Base-by-base conservation (phyloP, 2,329 filamentous ascomycete species). In the Elsinoe australis region DNA sequence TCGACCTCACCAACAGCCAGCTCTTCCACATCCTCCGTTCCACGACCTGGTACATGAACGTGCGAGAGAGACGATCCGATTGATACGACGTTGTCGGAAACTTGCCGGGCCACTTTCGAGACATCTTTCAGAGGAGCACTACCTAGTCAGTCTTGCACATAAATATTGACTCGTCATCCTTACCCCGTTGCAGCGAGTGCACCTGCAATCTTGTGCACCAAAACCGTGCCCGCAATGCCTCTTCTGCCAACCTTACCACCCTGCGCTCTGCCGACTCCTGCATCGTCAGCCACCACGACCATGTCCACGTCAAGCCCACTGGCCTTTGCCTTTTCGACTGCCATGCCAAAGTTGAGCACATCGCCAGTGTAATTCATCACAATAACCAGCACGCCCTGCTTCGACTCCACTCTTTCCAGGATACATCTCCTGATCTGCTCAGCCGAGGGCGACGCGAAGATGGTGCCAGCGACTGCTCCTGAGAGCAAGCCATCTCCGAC, bases 241-340 rank as follows among this genome's bases (percentile, higher is more conserved):
- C 90, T 77, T 45, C 90, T 73, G 1, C 90, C 90, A 12, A 95
- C 90, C 64, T 95, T 95, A n/a, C 90, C 89, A 8, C 85, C 83
- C 62, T 83, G 83, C 46, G 71, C 73, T 51, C 87, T 74, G 1
- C 89, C 89, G 36, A 96, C 89, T 34, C 89, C 88, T 2, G 89
- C 88, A 65, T 96, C 90, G 60, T 96, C 90, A 4, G 82, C 87
- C 5, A 95, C 87, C 6, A 94, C 84, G 7, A 94, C 80, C 83
- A 95, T 94, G 63, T 94, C 85, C 0, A 86, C 85, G 14, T 80
- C 69, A 18, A 87, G 67, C 0, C 87, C 89, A 0, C 80, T 78
- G 1, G 87, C 87, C 51, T 84, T 82, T 12, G 88, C 88, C 70
- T 95, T 95, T 66, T 95, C 90, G 6, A 92, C 86, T 0, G 83